Base-by-base conservation (phyloP, 2,329 filamentous ascomycete genomes). In the Aspergillus eucalypticola region DNA sequence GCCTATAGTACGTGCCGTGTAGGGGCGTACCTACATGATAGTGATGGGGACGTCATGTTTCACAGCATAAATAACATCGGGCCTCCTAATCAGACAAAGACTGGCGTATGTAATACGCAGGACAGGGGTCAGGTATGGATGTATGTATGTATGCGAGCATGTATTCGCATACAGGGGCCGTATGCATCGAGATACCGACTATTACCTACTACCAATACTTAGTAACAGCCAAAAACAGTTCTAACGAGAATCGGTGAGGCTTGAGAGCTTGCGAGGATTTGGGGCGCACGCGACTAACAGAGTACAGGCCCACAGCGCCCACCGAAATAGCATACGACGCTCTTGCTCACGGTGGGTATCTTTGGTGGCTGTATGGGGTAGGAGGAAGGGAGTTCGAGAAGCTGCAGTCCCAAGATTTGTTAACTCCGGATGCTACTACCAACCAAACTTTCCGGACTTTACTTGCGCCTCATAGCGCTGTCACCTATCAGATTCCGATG, bases 401-500 rank as follows among this genome's bases (percentile, higher is more conserved):
- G 46, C 27, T 50, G 7, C 46, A 17, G 27, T 29, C 46, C 46
- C 39, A 46, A 44, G 39, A 55, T 35, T 35, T 46, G 53, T 32
- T 17, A 25, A 17, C 25, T 46, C 53, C 39, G 29, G 46, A 32
- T 27, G 17, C 13, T 32, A 29, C 13, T 32, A 29, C 46, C 23
- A 29, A 17, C 10, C 3, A 50, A 32, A 17, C n/a, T n/a, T 13
- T 6, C 25, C 46, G 46, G 46, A 29, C 17, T 19, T 44, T 35
- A 21, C 25, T 29, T 44, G 41, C 39, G n/a, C 25, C 21, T 54
- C 4, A 11, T 46, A 32, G 39, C n/a, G 17, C 29, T 55, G 39
- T 46, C 27, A 44, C 25, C 17, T 23, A 46, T 55, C 53, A 55
- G 25, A 55, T 55, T 41, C 39, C 53, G 53, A 55, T 55, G 39